Evolutionary conservation across 495 filamentous ascomycete species (phyloP), one percentile per base, ranked within the genome.

Genomic region (Bathelium albidoporum): DNA sequence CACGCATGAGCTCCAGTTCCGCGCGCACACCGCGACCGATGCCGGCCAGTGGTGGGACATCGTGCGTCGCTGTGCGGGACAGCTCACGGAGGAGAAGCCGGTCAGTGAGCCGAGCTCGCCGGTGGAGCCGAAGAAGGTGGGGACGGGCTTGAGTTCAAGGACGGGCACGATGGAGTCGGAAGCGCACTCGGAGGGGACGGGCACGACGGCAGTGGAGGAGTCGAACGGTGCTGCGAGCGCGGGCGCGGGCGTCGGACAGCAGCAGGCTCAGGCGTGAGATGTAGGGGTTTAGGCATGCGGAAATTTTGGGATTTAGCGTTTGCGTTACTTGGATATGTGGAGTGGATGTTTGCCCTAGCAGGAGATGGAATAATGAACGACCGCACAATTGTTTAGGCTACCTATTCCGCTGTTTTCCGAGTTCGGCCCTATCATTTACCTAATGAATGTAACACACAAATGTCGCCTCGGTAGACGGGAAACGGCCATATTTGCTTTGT

Each of bases 21-120:
- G 87, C 74, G 91, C 91, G 0, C 85, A 89, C 71, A 87, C 85
- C 20, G 65, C 89, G 16, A 76, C 75, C 26, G 89, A 94, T 65
- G 91, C 91, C 2, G 78, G 86, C 74, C 87, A 88, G 73, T 97
- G 91, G 91, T 89, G 83, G 74, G 80, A 84, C n/a, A 78, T 87
- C 59, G 87, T 96, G 65, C 66, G 62, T 10, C 31, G 63, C 29
- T 70, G 71, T 11, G 70, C 74, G 5, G 76, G 76, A 7, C 64
- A 71, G 53, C 60, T 65, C 7, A 69, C 72, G 18, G 63, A 59
- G 44, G 71, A 73, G 63, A 29, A 63, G 53, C 73, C 74, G 5
- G 58, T 55, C 1, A 70, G 66, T 60, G 66, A 53, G 55, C 72
- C 68, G 1, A 68, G 63, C 55, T 55, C 49, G 49, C 49, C 49